Percentiles rank a stretch among this genome's conserved stretches.
Evolutionary conservation across 192 early-diverging fungal species (phyloP).

Genomic region (Coemansia sp.): DNA sequence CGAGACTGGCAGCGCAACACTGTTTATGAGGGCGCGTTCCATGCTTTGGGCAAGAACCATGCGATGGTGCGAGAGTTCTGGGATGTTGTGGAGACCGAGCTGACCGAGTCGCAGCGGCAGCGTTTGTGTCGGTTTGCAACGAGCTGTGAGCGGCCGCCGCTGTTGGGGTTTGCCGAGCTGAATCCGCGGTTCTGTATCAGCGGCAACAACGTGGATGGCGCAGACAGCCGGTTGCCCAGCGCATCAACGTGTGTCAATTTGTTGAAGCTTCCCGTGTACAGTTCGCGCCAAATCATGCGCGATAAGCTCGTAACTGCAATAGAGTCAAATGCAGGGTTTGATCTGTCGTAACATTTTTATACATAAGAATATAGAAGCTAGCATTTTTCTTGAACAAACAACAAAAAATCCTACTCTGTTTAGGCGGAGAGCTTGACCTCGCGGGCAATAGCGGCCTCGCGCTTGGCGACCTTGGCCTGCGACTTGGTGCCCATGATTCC

Average conservation of each 20-base stretch:
- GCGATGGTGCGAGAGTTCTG: slow-evolving; percentile 78
- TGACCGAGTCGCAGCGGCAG: slow-evolving; percentile 56
- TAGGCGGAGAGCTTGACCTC: slow-evolving; percentile 32
- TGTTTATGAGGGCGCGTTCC: slow-evolving; percentile 71
- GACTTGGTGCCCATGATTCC: slow-evolving; percentile 96
- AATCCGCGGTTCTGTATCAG: slow-evolving; percentile 42
- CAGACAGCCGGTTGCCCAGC: slow-evolving; percentile 75
- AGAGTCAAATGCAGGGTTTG: slow-evolving; percentile 85
- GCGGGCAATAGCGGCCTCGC: slow-evolving; percentile 59
- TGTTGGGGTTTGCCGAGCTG: slow-evolving; percentile 79
- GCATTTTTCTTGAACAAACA: slow-evolving; percentile 1
- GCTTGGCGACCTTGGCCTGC: slow-evolving; percentile 77
- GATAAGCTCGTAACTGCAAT: slow-evolving; percentile 88
- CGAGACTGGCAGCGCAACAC: slow-evolving; percentile 74
- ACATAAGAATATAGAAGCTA: background rate
- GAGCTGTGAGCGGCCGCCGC: slow-evolving; percentile 83
- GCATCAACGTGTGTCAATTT: slow-evolving; percentile 86
- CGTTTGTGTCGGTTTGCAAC: slow-evolving; percentile 85
- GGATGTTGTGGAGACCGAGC: slow-evolving; percentile 55
- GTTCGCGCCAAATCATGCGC: slow-evolving; percentile 45
- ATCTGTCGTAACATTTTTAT: slow-evolving; percentile 65
- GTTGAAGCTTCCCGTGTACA: slow-evolving; percentile 84
- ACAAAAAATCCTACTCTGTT: background rate
- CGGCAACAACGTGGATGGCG: slow-evolving; percentile 29
- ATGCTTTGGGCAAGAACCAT: slow-evolving; percentile 51